These are phyloP conservation scores for Evernia prunastri DNA, from an alignment of 495 filamentous ascomycete genomes.

Conservation along the genomic window DNA sequence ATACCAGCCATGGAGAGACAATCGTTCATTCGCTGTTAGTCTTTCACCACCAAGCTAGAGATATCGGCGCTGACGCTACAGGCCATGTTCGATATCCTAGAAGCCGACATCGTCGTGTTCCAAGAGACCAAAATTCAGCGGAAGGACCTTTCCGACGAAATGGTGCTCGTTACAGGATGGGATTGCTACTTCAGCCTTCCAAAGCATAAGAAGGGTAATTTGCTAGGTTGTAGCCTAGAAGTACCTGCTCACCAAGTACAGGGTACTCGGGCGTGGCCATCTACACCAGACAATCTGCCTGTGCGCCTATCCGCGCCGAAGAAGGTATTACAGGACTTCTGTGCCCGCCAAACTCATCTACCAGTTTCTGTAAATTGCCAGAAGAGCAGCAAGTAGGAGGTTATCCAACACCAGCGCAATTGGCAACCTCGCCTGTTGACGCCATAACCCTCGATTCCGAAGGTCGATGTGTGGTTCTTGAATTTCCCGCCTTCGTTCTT, in stretches of 20 bases:
- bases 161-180: conserved; percentile 94
- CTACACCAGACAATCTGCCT: conserved; percentile 85
- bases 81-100: conserved; percentile 91
- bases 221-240: neutral
- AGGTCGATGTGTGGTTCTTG: conserved; percentile 85
- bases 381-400: conserved; percentile 82
- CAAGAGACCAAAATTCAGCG: conserved; percentile 96
- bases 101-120: conserved; percentile 89
- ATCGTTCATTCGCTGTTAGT: conserved; percentile 70
- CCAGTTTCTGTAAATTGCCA: conserved; percentile 70
- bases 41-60: neutral
- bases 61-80: conserved; percentile 28
- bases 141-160: conserved; percentile 89
- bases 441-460: conserved; percentile 74
- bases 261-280: conserved; percentile 97
- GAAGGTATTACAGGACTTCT: conserved; percentile 86
- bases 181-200: conserved; percentile 94
- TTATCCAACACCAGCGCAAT: conserved; percentile 66
- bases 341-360: conserved; percentile 65
- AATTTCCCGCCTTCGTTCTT: conserved; percentile 92
- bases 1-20: conserved; percentile 90
- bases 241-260: conserved; percentile 30
- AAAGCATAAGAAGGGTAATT: conserved; percentile 79
- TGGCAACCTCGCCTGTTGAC: conserved; percentile 56
- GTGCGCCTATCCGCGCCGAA: conserved; percentile 83